phyloP scores from a whole-genome alignment of 2,329 filamentous ascomycete species.

The Sclerotinia minor region DNA sequence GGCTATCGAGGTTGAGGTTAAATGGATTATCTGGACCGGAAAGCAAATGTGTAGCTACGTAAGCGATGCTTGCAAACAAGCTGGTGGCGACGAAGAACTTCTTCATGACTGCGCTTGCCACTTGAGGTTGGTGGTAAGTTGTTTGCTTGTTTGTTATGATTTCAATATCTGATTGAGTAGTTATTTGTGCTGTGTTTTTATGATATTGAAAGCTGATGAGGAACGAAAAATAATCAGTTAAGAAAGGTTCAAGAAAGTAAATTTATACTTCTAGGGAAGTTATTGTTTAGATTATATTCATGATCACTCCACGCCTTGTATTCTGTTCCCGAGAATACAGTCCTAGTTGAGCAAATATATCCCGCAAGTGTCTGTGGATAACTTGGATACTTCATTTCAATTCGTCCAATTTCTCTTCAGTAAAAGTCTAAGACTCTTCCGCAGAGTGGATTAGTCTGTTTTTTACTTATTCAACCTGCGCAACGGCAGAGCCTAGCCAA shows the following conservation, averaged over 20 bases:
- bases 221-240: not conserved
- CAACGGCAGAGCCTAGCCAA: too few species aligned
- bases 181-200: not conserved
- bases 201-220: not conserved
- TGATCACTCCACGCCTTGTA: not conserved
- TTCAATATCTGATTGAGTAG: not conserved
- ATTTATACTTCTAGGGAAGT: not conserved
- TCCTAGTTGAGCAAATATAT: not conserved
- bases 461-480: not conserved
- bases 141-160: not conserved
- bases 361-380: not conserved
- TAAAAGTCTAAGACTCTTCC: not conserved
- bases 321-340: not conserved
- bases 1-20: not conserved
- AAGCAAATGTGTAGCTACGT: too few species aligned
- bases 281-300: not conserved
- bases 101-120: not conserved
- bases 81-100: not conserved
- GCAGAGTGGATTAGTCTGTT: not conserved
- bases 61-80: not conserved
- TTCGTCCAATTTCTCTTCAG: not conserved
- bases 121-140: not conserved
- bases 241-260: fast-evolving
- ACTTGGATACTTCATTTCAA: too few species aligned
- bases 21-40: not conserved